Percentiles rank a stretch among this genome's conserved stretches.
Evolutionary conservation across 441 rosid genomes (phyloP).

Genomic region (Euphorbia corollata): DNA sequence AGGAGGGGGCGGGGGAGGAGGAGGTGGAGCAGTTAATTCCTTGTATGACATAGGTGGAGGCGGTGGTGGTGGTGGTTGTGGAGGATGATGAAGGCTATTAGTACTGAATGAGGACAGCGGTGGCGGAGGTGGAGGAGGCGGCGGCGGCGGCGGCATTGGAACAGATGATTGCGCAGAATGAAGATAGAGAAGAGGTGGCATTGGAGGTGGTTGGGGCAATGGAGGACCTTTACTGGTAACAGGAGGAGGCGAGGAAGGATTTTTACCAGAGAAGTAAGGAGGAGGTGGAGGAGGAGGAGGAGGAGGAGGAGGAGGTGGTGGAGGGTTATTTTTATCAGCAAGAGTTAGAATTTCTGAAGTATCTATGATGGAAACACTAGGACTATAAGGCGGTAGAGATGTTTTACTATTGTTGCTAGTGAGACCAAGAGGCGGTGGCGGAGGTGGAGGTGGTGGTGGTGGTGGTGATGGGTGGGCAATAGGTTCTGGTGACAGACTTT

Average conservation of each 20-base stretch:
- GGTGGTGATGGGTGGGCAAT: conserved; percentile 18
- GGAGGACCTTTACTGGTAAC: conserved; percentile 11
- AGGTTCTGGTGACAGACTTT: conserved; percentile 21
- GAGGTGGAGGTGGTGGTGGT: conserved; percentile 21
- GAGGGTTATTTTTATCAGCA: conserved; percentile 18
- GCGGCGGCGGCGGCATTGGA: conserved; percentile 16
- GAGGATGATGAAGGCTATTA: not conserved
- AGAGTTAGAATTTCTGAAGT: conserved; percentile 14
- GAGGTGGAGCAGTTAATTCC: conserved; percentile 9
- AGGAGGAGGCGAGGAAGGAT: not conserved
- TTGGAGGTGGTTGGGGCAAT: conserved; percentile 18
- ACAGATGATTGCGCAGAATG: conserved; percentile 14
- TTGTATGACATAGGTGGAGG: conserved; percentile 7
- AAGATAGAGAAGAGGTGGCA: conserved; percentile 18
- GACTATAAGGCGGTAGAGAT: conserved; percentile 22
- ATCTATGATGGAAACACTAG: conserved; percentile 22
- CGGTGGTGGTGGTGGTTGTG: conserved; percentile 23
- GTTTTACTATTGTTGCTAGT: conserved; percentile 1
- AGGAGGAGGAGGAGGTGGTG: conserved; percentile 21
- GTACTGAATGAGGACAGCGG: not conserved
- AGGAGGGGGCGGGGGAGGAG: conserved; percentile 25
- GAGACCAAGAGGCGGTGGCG: conserved; percentile 13
- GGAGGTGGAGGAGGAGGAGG: conserved; percentile 25
- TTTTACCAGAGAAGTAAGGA: conserved; percentile 10
- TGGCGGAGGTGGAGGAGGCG: conserved; percentile 6